Evolutionary conservation across 106 monocot species (phyloP).

Genomic region (Chionographis japonica): DNA sequence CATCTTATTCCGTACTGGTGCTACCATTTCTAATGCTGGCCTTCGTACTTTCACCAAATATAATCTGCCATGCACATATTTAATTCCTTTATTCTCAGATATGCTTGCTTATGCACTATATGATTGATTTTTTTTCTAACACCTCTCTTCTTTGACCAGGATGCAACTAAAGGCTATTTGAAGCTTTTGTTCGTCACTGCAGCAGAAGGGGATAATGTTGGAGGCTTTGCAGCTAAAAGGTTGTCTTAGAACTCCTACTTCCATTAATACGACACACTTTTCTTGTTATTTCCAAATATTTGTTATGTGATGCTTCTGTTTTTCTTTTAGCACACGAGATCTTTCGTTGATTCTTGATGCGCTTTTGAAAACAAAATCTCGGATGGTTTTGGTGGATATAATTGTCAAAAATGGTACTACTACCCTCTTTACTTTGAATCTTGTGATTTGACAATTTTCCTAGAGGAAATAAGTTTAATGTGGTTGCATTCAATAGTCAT

Average conservation of each 20-base stretch:
- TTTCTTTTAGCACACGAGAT: conserved; percentile 66
- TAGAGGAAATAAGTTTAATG: neutral
- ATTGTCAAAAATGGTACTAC: conserved; percentile 81
- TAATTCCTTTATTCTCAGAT: too few relatives aligned
- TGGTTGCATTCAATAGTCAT: conserved; percentile 3
- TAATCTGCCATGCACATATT: too few relatives aligned
- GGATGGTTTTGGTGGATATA: conserved; percentile 74
- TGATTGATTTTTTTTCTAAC: neutral
- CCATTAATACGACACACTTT: neutral
- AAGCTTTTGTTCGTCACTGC: conserved; percentile 94
- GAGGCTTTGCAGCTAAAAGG: conserved; percentile 71
- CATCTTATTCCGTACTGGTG: too few relatives aligned
- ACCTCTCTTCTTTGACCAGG: conserved; percentile 39
- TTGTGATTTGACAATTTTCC: neutral
- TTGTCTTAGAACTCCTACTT: conserved; percentile 12
- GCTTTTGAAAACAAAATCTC: conserved; percentile 84
- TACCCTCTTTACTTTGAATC: neutral
- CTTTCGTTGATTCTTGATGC: conserved; percentile 96
- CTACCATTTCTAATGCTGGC: too few relatives aligned
- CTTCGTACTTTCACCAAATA: too few relatives aligned
- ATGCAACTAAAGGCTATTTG: conserved; percentile 88
- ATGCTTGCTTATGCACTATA: neutral
- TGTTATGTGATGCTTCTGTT: conserved; percentile 7
- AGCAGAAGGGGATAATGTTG: conserved; percentile 60
- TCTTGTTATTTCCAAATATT: neutral